A percentile compares a stretch with the other conserved stretches of the same genome.
Evolutionary conservation across 495 filamentous ascomycete species (phyloP).

Genomic region (Staphylotrichum longicolle): DNA sequence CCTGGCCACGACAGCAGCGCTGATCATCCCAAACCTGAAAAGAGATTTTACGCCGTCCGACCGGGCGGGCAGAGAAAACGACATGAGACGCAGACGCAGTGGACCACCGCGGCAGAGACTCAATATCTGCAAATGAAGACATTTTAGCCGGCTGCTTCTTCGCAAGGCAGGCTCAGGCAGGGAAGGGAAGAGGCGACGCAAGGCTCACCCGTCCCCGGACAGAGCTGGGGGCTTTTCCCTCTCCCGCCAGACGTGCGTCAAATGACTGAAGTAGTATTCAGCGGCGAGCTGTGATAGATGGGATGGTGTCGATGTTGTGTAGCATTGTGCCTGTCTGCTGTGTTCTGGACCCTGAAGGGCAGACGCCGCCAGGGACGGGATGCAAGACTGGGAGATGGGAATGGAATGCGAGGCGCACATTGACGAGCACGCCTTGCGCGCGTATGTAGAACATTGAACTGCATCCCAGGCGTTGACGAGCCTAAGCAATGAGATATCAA

Average conservation of each 20-base stretch:
- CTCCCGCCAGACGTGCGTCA: neutral
- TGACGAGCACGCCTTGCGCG: too few species aligned
- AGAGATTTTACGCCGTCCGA: neutral
- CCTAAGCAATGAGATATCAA: too few species aligned
- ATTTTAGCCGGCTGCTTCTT: slow-evolving; percentile 13
- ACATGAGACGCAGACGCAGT: neutral
- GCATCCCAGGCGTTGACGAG: too few species aligned
- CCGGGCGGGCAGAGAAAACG: neutral
- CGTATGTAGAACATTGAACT: too few species aligned
- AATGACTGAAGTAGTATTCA: neutral
- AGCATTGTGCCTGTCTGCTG: neutral
- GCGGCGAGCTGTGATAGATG: neutral
- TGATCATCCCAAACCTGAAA: slow-evolving; percentile 8
- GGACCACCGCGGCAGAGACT: slow-evolving; percentile 11
- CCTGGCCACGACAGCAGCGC: neutral
- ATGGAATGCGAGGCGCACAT: too few species aligned
- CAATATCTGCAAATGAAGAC: slow-evolving; percentile 17
- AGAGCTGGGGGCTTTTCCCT: neutral
- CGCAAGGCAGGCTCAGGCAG: neutral
- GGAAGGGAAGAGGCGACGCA: neutral
- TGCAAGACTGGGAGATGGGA: too few species aligned
- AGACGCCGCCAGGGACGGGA: too few species aligned
- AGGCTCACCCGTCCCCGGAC: neutral
- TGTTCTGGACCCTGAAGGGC: too few species aligned
- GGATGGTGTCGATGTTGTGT: neutral